Conservation (phyloP, 495 filamentous ascomycete species). For the Ramalina intermedia region DNA sequence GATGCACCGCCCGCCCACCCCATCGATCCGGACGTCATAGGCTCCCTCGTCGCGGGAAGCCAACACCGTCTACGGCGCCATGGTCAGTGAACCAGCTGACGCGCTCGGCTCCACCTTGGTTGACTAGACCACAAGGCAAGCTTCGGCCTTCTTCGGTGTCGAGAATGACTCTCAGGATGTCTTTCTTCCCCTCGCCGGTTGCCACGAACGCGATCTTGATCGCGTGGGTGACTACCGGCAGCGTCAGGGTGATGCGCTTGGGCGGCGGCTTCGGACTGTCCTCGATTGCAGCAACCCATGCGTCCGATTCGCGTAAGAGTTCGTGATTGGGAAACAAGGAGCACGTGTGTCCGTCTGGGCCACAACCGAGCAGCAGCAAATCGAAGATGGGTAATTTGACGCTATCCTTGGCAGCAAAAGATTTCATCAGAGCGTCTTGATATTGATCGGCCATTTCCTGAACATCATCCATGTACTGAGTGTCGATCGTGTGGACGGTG, state of each 20-base stretch:
- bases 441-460: constrained; percentile 91
- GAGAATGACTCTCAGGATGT: constrained; percentile 83
- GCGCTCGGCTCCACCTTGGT: constrained; percentile 64
- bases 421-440: constrained; percentile 71
- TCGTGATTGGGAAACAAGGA: constrained; percentile 84
- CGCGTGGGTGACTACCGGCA: constrained; percentile 78
- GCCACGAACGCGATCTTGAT: constrained; percentile 80
- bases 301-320: constrained; percentile 72
- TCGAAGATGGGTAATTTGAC: constrained; percentile 91
- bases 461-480: constrained; percentile 55
- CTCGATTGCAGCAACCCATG: constrained; percentile 82
- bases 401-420: constrained; percentile 71
- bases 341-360: constrained; percentile 95
- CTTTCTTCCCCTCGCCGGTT: constrained; percentile 78
- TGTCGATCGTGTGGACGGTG: constrained; percentile 64
- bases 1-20: background rate
- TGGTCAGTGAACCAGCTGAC: constrained; percentile 91
- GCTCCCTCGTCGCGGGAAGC: constrained; percentile 57
- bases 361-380: constrained; percentile 78
- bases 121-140: constrained; percentile 77
- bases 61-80: constrained; percentile 67
- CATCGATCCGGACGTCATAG: constrained; percentile 19
- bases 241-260: constrained; percentile 75
- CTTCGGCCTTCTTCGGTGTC: constrained; percentile 56
- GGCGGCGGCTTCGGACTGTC: constrained; percentile 92